Conservation (phyloP, 1,284 basidiomycete species). For the Tetrapyrgos nigripes region DNA sequence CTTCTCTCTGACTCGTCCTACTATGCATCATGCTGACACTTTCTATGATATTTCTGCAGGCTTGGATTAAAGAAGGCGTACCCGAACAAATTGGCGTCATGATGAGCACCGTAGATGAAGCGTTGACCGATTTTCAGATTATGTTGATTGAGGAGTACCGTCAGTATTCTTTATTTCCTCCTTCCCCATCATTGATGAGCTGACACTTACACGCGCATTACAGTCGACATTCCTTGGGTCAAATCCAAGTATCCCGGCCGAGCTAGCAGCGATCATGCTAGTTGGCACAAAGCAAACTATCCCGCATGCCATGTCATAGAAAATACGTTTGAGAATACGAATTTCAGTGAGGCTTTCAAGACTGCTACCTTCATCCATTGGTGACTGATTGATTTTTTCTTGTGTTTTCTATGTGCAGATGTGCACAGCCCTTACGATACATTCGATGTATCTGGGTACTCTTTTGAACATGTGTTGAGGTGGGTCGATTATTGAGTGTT, state of each 20-base stretch:
- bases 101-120: constrained; percentile 13
- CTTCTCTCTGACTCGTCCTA: constrained; percentile 36
- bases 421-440: constrained; percentile 50
- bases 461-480: constrained; percentile 27
- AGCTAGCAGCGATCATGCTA: constrained; percentile 48
- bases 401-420: constrained; percentile 23
- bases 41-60: too few species aligned
- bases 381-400: neutral
- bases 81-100: constrained; percentile 21
- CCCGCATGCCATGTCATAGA: constrained; percentile 42
- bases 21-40: too few species aligned
- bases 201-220: neutral
- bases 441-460: constrained; percentile 47
- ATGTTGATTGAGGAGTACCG: constrained; percentile 21
- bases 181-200: neutral
- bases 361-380: neutral
- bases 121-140: constrained; percentile 20
- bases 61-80: constrained; percentile 32
- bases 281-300: constrained; percentile 49
- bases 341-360: constrained; percentile 12
- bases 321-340: constrained; percentile 19
- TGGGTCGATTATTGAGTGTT: constrained; percentile 18
- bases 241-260: constrained; percentile 13
- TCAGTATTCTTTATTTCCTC: constrained; percentile 1
- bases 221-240: constrained; percentile 24